Conservation (phyloP, 257 asterid genomes). For the Petunia secreta region DNA sequence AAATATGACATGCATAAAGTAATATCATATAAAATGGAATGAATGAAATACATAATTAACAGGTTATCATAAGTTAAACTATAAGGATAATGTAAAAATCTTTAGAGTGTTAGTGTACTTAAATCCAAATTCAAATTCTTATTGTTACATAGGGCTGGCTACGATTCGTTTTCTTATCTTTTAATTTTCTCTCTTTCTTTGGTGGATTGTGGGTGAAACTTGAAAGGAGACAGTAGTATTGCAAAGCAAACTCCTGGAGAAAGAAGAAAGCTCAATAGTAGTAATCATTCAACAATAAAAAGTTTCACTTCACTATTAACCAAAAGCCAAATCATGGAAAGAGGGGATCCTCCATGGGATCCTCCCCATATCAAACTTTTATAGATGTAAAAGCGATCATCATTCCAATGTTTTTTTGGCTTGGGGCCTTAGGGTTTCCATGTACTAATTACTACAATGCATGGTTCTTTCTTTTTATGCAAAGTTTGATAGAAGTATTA, state of each 20-base stretch:
- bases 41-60: too few species aligned
- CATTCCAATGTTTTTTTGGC: slow-evolving; percentile 8
- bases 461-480: slow-evolving; percentile 15
- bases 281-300: slow-evolving; percentile 72
- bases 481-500: background rate
- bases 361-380: slow-evolving; percentile 42
- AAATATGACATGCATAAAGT: too few species aligned
- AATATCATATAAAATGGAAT: too few species aligned
- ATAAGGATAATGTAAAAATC: background rate
- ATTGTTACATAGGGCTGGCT: background rate
- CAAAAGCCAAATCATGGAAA: slow-evolving; percentile 57
- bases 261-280: slow-evolving; percentile 28
- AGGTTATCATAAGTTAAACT: background rate
- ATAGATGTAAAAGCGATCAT: slow-evolving; percentile 32
- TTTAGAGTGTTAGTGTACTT: background rate
- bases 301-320: slow-evolving; percentile 64
- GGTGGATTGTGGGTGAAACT: background rate
- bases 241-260: slow-evolving; percentile 34
- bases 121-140: background rate
- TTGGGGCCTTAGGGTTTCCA: slow-evolving; percentile 28
- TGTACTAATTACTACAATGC: slow-evolving; percentile 9
- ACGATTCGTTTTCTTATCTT: background rate
- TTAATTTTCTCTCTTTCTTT: background rate
- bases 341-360: slow-evolving; percentile 54
- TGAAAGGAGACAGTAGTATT: background rate